Evolutionary conservation across 805 yeast genomes (phyloP).

Genomic region (Metschnikowia proteae): DNA sequence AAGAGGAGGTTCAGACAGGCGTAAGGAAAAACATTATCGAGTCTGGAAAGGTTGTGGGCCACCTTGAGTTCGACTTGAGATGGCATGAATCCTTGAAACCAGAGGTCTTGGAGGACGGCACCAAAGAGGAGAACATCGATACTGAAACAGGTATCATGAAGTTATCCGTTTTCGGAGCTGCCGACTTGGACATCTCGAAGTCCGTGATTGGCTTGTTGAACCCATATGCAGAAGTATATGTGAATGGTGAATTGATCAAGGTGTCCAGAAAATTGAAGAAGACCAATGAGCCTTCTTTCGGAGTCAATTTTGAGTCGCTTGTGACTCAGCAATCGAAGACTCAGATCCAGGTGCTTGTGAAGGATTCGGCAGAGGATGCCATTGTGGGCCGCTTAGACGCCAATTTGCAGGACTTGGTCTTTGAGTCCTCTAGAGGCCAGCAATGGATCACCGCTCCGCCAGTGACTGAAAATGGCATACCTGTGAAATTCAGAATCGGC

Average conservation of each 20-base stretch:
- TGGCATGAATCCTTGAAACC: conserved; percentile 50
- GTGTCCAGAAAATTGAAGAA: conserved; percentile 59
- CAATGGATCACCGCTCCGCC: conserved; percentile 50
- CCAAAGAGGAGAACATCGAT: conserved; percentile 47
- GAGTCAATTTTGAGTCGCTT: conserved; percentile 57
- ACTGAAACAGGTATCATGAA: conserved; percentile 75
- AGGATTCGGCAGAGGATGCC: conserved; percentile 55
- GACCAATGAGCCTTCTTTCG: conserved; percentile 73
- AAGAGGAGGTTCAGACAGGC: conserved; percentile 44
- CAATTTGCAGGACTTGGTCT: conserved; percentile 51
- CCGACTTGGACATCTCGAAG: conserved; percentile 48
- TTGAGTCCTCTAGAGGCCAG: conserved; percentile 47
- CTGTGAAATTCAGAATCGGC: conserved; percentile 44
- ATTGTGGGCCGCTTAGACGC: conserved; percentile 53
- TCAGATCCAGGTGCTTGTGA: conserved; percentile 51
- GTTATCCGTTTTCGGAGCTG: conserved; percentile 57
- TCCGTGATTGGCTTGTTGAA: conserved; percentile 52
- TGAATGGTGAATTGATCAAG: conserved; percentile 54
- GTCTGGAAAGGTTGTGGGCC: conserved; percentile 56
- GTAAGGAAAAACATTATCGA: conserved; percentile 42
- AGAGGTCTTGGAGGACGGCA: conserved; percentile 45
- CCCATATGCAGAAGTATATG: conserved; percentile 65
- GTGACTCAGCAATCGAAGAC: conserved; percentile 59
- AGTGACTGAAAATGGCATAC: conserved; percentile 34
- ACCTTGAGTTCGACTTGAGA: conserved; percentile 51